These are phyloP conservation scores for Eucalyptus viminalis DNA, from an alignment of 345 rosid species.

Conservation along the genomic window DNA sequence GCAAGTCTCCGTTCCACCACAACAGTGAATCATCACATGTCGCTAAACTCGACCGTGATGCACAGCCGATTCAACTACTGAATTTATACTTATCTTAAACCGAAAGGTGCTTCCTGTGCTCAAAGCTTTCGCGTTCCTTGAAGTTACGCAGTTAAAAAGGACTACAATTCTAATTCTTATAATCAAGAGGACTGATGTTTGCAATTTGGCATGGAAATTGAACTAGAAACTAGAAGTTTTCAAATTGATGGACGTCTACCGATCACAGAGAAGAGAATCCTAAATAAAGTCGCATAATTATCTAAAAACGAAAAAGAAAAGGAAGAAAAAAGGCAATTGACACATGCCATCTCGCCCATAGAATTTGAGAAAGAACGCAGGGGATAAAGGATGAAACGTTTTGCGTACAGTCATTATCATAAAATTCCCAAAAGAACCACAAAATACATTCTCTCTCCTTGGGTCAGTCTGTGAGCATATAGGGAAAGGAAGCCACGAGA, in stretches of 20 bases:
- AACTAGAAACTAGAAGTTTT: background rate
- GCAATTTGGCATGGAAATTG: background rate
- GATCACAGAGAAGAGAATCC: background rate
- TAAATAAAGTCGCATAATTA: background rate
- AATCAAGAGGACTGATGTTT: background rate
- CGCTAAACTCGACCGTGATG: background rate
- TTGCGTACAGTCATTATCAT: background rate
- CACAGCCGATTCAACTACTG: background rate
- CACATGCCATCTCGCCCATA: background rate
- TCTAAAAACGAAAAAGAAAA: background rate
- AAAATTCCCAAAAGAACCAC: background rate
- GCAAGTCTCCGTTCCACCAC: background rate
- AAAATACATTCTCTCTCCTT: background rate
- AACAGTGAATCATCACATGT: background rate
- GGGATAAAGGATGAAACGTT: background rate
- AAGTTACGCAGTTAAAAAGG: background rate
- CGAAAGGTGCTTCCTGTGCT: background rate
- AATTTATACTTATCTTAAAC: background rate
- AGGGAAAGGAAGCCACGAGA: background rate
- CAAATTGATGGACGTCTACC: background rate
- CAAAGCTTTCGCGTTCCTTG: background rate
- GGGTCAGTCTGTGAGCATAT: background rate
- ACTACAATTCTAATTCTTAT: background rate
- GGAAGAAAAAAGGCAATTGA: background rate
- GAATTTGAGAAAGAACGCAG: background rate